Evolutionary conservation across 2,329 filamentous ascomycete species (phyloP).

Genomic region (Ustilaginoidea virens): DNA sequence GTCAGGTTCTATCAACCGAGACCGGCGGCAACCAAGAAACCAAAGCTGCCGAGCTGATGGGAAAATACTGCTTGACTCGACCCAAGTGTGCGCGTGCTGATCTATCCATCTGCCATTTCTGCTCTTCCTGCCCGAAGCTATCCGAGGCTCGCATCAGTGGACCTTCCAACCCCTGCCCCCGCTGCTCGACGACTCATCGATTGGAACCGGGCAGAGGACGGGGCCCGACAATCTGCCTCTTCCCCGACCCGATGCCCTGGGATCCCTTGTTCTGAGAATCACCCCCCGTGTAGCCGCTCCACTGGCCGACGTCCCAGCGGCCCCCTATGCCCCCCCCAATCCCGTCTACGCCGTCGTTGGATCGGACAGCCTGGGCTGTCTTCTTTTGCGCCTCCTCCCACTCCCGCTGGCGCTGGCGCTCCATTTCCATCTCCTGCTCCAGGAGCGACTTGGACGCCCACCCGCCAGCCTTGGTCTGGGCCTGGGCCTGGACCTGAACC

Average conservation of each 20-base stretch:
- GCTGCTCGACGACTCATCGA: too few species aligned
- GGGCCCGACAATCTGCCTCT: slow-evolving; percentile 68
- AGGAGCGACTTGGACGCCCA: slow-evolving; percentile 56
- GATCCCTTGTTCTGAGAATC: slow-evolving; percentile 55
- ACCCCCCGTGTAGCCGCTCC: slow-evolving; percentile 59
- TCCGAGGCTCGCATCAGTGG: too few species aligned
- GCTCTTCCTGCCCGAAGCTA: too few species aligned
- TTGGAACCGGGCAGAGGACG: slow-evolving; percentile 41
- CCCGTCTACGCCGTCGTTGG: slow-evolving; percentile 40
- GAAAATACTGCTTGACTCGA: too few species aligned
- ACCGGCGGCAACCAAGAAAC: too few species aligned
- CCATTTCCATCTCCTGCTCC: slow-evolving; percentile 68
- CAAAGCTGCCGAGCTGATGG: too few species aligned
- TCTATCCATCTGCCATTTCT: too few species aligned
- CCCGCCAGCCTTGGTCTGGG: slow-evolving; percentile 44
- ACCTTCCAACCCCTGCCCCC: too few species aligned
- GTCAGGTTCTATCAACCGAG: too few species aligned
- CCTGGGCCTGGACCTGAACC: slow-evolving; percentile 38
- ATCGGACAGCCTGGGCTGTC: slow-evolving; percentile 37
- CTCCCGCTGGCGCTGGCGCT: slow-evolving; percentile 59
- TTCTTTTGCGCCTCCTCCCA: slow-evolving; percentile 65
- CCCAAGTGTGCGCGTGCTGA: too few species aligned
- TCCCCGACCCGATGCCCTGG: slow-evolving; percentile 51
- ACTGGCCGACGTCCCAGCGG: slow-evolving; percentile 63
- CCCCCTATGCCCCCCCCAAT: slow-evolving; percentile 51